Percentiles rank a stretch among this genome's conserved stretches.
Conservation (phyloP, 2,329 filamentous ascomycete genomes). For the Claviceps capensis region DNA sequence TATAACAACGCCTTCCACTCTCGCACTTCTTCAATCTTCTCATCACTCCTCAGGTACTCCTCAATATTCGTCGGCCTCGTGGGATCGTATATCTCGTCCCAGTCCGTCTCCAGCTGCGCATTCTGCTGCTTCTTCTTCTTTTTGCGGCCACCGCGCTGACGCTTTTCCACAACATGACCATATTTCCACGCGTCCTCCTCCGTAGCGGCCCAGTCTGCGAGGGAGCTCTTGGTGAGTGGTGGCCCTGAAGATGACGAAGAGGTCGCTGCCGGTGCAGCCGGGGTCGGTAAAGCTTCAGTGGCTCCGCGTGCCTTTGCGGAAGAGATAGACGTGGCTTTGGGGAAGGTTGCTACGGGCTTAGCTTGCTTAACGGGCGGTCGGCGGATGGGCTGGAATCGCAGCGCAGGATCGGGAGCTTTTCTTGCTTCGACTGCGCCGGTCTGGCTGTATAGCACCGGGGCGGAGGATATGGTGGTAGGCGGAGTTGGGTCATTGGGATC, state of each 20-base stretch:
- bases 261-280: slow-evolving; percentile 13
- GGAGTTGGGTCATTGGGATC: slow-evolving; percentile 38
- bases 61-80: slow-evolving; percentile 70
- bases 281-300: not conserved
- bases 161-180: slow-evolving; percentile 41
- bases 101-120: slow-evolving; percentile 51
- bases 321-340: slow-evolving; percentile 25
- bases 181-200: slow-evolving; percentile 76
- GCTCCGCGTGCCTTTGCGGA: slow-evolving; percentile 16
- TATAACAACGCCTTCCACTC: slow-evolving; percentile 82
- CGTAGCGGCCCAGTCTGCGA: slow-evolving; percentile 69
- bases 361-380: slow-evolving; percentile 50
- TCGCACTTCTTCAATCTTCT: slow-evolving; percentile 62
- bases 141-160: slow-evolving; percentile 64
- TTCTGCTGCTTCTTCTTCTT: slow-evolving; percentile 57
- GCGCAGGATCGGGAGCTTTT: slow-evolving; percentile 45
- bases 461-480: slow-evolving; percentile 59
- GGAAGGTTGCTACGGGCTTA: slow-evolving; percentile 47
- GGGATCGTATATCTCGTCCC: slow-evolving; percentile 87
- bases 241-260: slow-evolving; percentile 16
- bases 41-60: slow-evolving; percentile 72
- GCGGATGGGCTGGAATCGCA: slow-evolving; percentile 79
- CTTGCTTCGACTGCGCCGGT: slow-evolving; percentile 38
- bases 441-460: slow-evolving; percentile 58
- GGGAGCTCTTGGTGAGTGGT: slow-evolving; percentile 46